phyloP scores from a whole-genome alignment of 139 green algal species.

The Mychonastes homosphaera region DNA sequence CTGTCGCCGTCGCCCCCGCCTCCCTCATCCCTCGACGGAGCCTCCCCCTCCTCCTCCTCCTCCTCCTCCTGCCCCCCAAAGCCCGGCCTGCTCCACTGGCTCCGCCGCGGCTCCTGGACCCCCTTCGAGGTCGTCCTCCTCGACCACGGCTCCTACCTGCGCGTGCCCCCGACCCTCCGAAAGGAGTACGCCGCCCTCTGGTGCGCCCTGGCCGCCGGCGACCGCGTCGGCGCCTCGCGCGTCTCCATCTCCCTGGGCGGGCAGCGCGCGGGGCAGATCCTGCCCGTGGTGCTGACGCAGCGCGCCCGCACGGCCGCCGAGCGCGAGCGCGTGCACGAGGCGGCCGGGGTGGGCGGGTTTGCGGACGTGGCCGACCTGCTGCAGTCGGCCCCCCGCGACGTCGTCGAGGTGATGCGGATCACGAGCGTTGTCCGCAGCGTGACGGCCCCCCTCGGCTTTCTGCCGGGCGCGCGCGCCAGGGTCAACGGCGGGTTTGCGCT shows the following conservation, averaged over 20 bases:
- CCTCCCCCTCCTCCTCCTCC: neutral
- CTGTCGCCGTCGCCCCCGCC: too few relatives aligned
- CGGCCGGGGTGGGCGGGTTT: constrained; percentile 34
- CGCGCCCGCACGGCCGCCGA: constrained; percentile 27
- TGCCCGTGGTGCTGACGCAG: constrained; percentile 57
- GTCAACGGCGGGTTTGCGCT: constrained; percentile 41
- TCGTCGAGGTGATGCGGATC: constrained; percentile 50
- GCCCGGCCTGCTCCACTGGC: constrained; percentile 24
- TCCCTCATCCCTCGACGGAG: too few relatives aligned
- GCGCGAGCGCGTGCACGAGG: constrained; percentile 28
- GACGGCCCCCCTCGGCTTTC: constrained; percentile 25
- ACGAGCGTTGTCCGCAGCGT: constrained; percentile 30
- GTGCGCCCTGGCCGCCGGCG: constrained; percentile 18
- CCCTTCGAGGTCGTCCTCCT: constrained; percentile 72
- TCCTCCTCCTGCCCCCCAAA: neutral
- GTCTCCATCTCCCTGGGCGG: constrained; percentile 34
- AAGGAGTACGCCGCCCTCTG: constrained; percentile 62
- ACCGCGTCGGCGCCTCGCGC: neutral
- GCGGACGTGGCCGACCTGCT: constrained; percentile 47
- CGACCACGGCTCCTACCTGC: constrained; percentile 76
- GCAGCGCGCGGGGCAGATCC: constrained; percentile 31
- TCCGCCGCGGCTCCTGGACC: constrained; percentile 31
- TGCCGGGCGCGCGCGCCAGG: constrained; percentile 36
- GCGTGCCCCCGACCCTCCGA: constrained; percentile 35
- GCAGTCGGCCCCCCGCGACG: constrained; percentile 23